A percentile compares a stretch with the other conserved stretches of the same genome.
These are phyloP conservation scores for Coffea canephora DNA, from an alignment of 257 asterid genomes.

Conservation along the genomic window DNA sequence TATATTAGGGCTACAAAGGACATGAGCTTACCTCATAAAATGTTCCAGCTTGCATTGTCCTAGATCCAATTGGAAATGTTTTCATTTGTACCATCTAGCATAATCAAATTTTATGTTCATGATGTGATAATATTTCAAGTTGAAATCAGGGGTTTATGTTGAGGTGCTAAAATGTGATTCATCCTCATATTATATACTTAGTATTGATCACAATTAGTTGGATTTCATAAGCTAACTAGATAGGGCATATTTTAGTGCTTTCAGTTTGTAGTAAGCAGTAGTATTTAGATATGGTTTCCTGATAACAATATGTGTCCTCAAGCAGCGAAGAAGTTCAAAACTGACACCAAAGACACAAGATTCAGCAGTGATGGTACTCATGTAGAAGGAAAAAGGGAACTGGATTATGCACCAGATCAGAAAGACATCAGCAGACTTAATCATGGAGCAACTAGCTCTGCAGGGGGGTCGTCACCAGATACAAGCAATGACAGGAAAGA, in stretches of 20 bases:
- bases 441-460: constrained; percentile 28
- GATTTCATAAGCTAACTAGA: not conserved
- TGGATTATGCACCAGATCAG: constrained; percentile 23
- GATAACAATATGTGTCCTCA: constrained; percentile 18
- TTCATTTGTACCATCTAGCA: not conserved
- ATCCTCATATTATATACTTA: not conserved
- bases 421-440: constrained; percentile 31
- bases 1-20: not conserved
- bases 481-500: constrained; percentile 18
- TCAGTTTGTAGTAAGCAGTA: not conserved
- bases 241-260: not conserved
- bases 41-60: not conserved
- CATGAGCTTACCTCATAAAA: not conserved
- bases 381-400: constrained; percentile 19
- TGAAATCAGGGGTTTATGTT: not conserved
- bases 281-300: not conserved
- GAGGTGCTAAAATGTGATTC: not conserved
- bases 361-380: constrained; percentile 26
- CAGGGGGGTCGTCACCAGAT: constrained; percentile 23
- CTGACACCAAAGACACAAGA: constrained; percentile 23
- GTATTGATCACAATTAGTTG: not conserved
- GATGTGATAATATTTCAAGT: not conserved
- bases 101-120: not conserved
- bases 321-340: constrained; percentile 63
- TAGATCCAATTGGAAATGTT: not conserved